Evolutionary conservation across 2,329 filamentous ascomycete genomes (phyloP).

Genomic region (Aaosphaeria arxii): DNA sequence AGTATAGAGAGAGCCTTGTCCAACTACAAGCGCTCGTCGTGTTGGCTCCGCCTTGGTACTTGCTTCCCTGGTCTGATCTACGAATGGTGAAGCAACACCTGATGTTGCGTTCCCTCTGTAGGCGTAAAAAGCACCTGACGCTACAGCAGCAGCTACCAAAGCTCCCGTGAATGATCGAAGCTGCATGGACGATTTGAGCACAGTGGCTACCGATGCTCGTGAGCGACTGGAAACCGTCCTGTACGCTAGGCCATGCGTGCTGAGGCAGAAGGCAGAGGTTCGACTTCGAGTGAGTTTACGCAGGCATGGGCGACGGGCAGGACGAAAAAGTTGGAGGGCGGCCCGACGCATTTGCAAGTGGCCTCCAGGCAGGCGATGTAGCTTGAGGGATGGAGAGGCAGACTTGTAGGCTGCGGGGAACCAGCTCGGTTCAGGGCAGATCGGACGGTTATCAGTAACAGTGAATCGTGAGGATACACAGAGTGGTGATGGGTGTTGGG

Average conservation of each 20-base stretch:
- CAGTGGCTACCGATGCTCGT: constrained; percentile 38
- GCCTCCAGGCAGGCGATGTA: no score
- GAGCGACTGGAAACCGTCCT: constrained; percentile 43
- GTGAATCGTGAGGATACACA: no score
- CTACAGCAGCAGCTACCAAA: constrained; percentile 65
- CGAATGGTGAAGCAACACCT: constrained; percentile 10
- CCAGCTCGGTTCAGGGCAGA: no score
- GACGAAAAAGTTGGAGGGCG: constrained; percentile 65
- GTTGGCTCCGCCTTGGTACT: constrained; percentile 52
- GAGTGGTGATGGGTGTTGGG: no score
- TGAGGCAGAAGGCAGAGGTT: constrained; percentile 29
- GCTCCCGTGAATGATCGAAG: constrained; percentile 65
- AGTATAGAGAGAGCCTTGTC: constrained; percentile 86
- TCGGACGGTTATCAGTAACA: no score
- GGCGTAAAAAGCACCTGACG: constrained; percentile 74
- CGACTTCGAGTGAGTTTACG: constrained; percentile 57
- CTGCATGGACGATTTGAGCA: constrained; percentile 71
- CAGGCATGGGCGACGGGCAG: constrained; percentile 62
- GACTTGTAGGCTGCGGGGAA: no score
- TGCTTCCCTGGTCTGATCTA: constrained; percentile 32
- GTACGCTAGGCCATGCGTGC: constrained; percentile 45
- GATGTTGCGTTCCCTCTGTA: constrained; percentile 50
- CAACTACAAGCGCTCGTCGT: constrained; percentile 74
- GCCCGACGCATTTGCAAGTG: constrained; percentile 67
- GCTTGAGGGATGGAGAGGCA: no score